phyloP scores from a whole-genome alignment of 1,139 yeast genomes.

The Nadsonia commutata region DNA sequence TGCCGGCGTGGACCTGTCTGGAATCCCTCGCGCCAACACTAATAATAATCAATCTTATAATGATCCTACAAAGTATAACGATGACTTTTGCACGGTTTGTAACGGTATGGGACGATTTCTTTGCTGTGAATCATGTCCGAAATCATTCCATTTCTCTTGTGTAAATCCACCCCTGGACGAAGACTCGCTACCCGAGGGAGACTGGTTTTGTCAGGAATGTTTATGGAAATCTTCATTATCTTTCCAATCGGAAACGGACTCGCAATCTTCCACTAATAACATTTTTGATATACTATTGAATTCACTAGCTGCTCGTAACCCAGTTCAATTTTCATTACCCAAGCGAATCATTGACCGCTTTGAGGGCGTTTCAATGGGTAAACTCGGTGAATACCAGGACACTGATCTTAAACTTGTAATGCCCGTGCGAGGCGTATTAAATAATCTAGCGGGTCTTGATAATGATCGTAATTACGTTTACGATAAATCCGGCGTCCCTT shows the following conservation, averaged over 20 bases:
- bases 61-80: slow-evolving; percentile 32
- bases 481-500: slow-evolving; percentile 49
- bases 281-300: slow-evolving; percentile 53
- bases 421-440: slow-evolving; percentile 9
- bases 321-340: slow-evolving; percentile 64
- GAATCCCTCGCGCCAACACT: slow-evolving; percentile 7
- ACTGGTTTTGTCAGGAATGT: slow-evolving; percentile 83
- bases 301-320: slow-evolving; percentile 44
- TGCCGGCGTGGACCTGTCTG: slow-evolving; percentile 6
- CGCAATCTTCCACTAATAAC: slow-evolving; percentile 16
- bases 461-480: slow-evolving; percentile 25
- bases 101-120: slow-evolving; percentile 78
- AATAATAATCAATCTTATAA: slow-evolving; percentile 2
- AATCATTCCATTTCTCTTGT: slow-evolving; percentile 82
- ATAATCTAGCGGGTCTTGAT: not conserved
- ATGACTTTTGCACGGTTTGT: slow-evolving; percentile 81
- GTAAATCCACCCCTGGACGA: slow-evolving; percentile 81
- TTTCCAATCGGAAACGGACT: not conserved
- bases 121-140: slow-evolving; percentile 90
- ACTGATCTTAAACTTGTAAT: slow-evolving; percentile 39
- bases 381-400: slow-evolving; percentile 58
- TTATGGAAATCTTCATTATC: not conserved
- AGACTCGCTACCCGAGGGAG: slow-evolving; percentile 64
- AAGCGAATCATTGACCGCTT: slow-evolving; percentile 54
- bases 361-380: slow-evolving; percentile 54